phyloP scores from a whole-genome alignment of 169 alveolate genomes.

The Blepharisma undulans region DNA sequence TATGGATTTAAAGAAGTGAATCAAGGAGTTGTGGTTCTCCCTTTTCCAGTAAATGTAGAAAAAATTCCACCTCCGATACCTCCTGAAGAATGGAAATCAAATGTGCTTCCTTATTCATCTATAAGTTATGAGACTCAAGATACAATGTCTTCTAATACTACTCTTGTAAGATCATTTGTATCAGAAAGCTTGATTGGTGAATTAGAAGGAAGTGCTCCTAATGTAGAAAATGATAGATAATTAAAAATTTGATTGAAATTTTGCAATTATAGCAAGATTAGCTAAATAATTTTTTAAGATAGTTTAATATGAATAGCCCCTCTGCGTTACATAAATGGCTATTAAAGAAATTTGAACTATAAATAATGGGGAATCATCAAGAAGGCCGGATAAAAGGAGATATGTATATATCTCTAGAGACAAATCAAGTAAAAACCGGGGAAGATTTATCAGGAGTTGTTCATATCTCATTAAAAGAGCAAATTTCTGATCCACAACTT shows the following conservation, averaged over 20 bases:
- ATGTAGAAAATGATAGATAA: not conserved
- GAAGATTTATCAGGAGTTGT: too few species aligned
- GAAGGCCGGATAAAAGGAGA: too few species aligned
- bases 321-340: too few species aligned
- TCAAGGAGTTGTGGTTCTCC: not conserved
- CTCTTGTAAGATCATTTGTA: not conserved
- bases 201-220: not conserved
- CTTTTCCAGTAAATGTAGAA: not conserved
- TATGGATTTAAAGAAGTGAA: not conserved
- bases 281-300: too few species aligned
- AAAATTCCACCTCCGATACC: not conserved
- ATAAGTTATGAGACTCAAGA: not conserved
- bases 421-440: too few species aligned
- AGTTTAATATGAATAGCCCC: too few species aligned
- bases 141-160: not conserved
- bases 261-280: not conserved
- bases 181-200: not conserved
- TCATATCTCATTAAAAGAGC: too few species aligned
- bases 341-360: too few species aligned
- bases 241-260: too few species aligned
- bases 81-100: not conserved
- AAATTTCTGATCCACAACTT: too few species aligned
- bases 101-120: not conserved
- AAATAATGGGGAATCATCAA: too few species aligned
- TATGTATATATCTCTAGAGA: too few species aligned